Conservation (phyloP, 2,329 filamentous ascomycete species). For the Pyrenochaeta sp. region DNA sequence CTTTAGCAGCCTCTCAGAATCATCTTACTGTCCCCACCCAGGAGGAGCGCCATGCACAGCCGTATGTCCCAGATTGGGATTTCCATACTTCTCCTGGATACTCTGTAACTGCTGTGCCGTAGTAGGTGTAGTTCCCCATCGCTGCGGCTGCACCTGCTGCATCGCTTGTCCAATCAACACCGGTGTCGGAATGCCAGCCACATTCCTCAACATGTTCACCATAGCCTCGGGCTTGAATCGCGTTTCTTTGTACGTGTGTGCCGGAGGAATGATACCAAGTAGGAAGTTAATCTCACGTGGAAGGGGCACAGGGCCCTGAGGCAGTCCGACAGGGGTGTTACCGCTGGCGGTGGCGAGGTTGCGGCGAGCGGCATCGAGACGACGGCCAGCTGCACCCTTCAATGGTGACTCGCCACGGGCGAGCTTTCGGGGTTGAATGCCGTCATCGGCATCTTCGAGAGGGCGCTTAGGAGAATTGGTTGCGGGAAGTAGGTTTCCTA, state of each 20-base stretch:
- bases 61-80: constrained; percentile 11
- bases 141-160: constrained; percentile 19
- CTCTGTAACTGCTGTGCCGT: constrained; percentile 41
- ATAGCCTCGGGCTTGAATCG: constrained; percentile 75
- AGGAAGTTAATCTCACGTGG: constrained; percentile 46
- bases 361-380: constrained; percentile 77
- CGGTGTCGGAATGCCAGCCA: constrained; percentile 28
- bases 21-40: background rate
- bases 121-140: constrained; percentile 35
- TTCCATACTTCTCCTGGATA: constrained; percentile 43
- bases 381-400: constrained; percentile 86
- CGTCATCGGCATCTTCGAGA: constrained; percentile 70
- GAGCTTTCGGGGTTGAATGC: constrained; percentile 85
- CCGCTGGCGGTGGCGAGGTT: constrained; percentile 43
- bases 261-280: constrained; percentile 77
- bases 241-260: constrained; percentile 74
- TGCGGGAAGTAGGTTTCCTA: constrained; percentile 30
- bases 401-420: constrained; percentile 89
- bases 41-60: background rate
- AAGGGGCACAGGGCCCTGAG: constrained; percentile 60
- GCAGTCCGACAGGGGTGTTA: constrained; percentile 58
- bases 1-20: too few species aligned
- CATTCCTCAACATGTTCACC: constrained; percentile 74
- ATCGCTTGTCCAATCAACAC: constrained; percentile 7
- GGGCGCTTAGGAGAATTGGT: constrained; percentile 58